These are phyloP conservation scores for Ceratobasidium sp. DNA, from an alignment of 1,284 basidiomycete genomes.

Conservation along the genomic window DNA sequence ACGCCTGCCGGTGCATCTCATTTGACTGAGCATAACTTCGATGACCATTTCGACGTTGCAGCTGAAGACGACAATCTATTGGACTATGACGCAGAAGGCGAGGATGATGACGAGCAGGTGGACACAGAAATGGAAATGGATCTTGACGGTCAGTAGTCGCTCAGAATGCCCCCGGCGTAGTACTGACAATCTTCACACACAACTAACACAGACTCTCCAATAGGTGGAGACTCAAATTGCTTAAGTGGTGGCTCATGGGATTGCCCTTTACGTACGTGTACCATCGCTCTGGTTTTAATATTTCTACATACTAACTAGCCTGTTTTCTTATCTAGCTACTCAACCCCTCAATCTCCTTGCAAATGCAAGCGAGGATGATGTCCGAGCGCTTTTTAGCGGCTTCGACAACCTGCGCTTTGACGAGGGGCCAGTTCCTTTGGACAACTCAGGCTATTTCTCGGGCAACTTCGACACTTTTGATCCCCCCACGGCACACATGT, in stretches of 20 bases:
- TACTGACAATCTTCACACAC: neutral
- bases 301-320: neutral
- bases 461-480: neutral
- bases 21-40: neutral
- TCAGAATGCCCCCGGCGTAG: neutral
- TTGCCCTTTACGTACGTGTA: neutral
- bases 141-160: constrained; percentile 1
- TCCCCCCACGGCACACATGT: neutral
- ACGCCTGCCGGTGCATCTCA: too few relatives aligned
- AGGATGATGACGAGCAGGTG: neutral
- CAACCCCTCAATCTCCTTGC: neutral
- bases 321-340: neutral
- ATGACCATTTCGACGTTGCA: neutral
- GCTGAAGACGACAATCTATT: neutral
- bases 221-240: neutral
- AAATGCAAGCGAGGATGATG: constrained; percentile 2
- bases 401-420: neutral
- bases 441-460: neutral
- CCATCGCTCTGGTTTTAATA: neutral
- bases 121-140: neutral
- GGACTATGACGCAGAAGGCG: constrained; percentile 19
- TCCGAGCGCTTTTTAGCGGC: constrained; percentile 3
- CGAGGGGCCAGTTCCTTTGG: neutral
- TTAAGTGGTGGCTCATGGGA: neutral
- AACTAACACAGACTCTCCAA: neutral